These are phyloP conservation scores for Anthostomella pinea DNA, from an alignment of 2,329 filamentous ascomycete genomes.

Conservation along the genomic window DNA sequence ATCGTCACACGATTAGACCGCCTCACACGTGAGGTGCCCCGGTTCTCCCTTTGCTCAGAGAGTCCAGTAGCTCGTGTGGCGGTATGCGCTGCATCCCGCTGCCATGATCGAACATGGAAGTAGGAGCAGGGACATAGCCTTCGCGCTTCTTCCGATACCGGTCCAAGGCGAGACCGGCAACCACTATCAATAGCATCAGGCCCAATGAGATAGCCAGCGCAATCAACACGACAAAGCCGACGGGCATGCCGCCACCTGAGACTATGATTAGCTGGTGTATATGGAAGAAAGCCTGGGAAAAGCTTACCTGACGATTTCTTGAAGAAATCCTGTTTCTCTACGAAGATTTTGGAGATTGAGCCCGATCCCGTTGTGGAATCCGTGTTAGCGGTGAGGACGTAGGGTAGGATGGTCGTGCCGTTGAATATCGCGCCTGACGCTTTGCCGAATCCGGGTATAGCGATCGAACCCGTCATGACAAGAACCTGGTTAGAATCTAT, in stretches of 20 bases:
- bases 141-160: slow-evolving; percentile 73
- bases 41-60: slow-evolving; percentile 46
- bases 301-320: slow-evolving; percentile 56
- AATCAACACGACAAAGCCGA: slow-evolving; percentile 79
- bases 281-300: not conserved
- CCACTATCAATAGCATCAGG: slow-evolving; percentile 73
- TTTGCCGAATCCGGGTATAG: slow-evolving; percentile 71
- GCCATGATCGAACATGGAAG: slow-evolving; percentile 59
- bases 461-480: slow-evolving; percentile 80
- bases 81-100: slow-evolving; percentile 59
- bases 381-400: slow-evolving; percentile 70
- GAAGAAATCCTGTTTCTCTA: slow-evolving; percentile 78
- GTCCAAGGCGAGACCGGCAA: slow-evolving; percentile 72
- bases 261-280: slow-evolving; percentile 15
- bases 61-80: slow-evolving; percentile 58
- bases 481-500: slow-evolving; percentile 68
- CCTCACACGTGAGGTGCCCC: slow-evolving; percentile 51
- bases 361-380: slow-evolving; percentile 58
- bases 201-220: slow-evolving; percentile 74
- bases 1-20: no score
- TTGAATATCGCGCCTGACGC: slow-evolving; percentile 87
- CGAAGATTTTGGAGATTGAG: slow-evolving; percentile 78
- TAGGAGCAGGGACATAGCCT: slow-evolving; percentile 76
- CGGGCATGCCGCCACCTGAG: slow-evolving; percentile 57
- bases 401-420: slow-evolving; percentile 74